Evolutionary conservation across 768 basidiomycete species (phyloP), one percentile per base, ranked within the genome.

Genomic region (Ramaria sp.): DNA sequence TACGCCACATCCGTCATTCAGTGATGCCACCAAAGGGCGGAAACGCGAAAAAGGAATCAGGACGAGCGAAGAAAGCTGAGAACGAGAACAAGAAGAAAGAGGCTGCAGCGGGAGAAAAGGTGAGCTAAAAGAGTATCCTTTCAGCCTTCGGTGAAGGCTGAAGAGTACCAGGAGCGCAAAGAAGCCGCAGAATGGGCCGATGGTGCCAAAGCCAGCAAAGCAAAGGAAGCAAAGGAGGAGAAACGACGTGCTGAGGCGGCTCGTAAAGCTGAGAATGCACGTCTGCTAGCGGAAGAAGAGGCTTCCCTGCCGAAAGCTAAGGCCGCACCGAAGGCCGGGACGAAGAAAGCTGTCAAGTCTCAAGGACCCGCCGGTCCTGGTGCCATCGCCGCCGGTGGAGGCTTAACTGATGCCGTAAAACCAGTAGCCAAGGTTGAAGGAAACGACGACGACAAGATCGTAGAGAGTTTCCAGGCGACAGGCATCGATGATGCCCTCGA

Each of bases 401-500:
- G 67, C 0, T 60, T 78, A 3, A 70, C 44, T 6, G 57, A 37
- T 20, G 59, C 66, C 43, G 57, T 49, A 9, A 52, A 59, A 41
- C 63, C 60, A 50, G 62, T 66, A 52, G 66, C 65, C 56, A 61
- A 63, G n/a, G 66, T 65, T 51, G 63, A 34, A 24, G 63, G 50
- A 32, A 63, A 59, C 8, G 66, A 69, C 27, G 55, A 66, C 6
- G 60, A 63, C 7, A 66, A 70, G 50, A 75, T 78, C 53, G 66
- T 76, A 12, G 83, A 91, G 69, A 84, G 82, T 62, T 88, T 75
- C 67, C 65, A 81, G 3, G 93, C 93, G 13, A 90, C 88, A 22
- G 93, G 93, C 12, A 78, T 97, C 51, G 93, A 97, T 63, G 85
- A 90, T 65, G 91, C 88, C 8, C 66, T 97, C 49, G 93, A 97